These are phyloP conservation scores for Kwoniella shandongensis DNA, from an alignment of 768 basidiomycete species.

Conservation along the genomic window DNA sequence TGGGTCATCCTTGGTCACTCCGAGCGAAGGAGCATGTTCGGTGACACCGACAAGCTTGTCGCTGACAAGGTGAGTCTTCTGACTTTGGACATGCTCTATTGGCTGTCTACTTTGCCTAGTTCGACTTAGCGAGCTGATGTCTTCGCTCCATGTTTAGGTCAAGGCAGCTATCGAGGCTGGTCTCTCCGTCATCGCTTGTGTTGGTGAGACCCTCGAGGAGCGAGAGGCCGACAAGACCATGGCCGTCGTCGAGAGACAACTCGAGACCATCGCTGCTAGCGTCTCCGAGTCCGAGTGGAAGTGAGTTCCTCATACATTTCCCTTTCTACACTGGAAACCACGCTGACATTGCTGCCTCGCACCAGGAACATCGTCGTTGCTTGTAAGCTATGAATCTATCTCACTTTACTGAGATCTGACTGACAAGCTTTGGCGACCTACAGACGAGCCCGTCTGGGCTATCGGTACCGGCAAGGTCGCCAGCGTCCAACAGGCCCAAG, in stretches of 20 bases:
- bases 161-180: slow-evolving; percentile 72
- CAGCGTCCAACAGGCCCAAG: slow-evolving; percentile 81
- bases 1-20: slow-evolving; percentile 97
- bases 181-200: slow-evolving; percentile 88
- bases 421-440: neutral
- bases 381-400: slow-evolving; percentile 57
- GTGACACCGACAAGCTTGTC: slow-evolving; percentile 77
- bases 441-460: slow-evolving; percentile 70
- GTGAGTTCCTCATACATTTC: slow-evolving; percentile 57
- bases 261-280: slow-evolving; percentile 63
- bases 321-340: slow-evolving; percentile 9
- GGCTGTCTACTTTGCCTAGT: neutral
- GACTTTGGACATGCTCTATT: neutral
- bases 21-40: slow-evolving; percentile 89
- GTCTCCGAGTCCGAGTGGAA: slow-evolving; percentile 70
- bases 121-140: neutral
- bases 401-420: no score
- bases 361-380: slow-evolving; percentile 85
- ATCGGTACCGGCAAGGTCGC: slow-evolving; percentile 98
- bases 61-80: slow-evolving; percentile 63
- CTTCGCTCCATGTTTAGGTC: slow-evolving; percentile 53
- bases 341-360: slow-evolving; percentile 6
- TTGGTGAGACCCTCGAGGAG: slow-evolving; percentile 88
- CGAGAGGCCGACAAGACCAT: slow-evolving; percentile 77
- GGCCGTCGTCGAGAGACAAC: slow-evolving; percentile 76